These are phyloP conservation scores for Leccinum uliginosum DNA, from an alignment of 768 basidiomycete genomes.

Conservation along the genomic window DNA sequence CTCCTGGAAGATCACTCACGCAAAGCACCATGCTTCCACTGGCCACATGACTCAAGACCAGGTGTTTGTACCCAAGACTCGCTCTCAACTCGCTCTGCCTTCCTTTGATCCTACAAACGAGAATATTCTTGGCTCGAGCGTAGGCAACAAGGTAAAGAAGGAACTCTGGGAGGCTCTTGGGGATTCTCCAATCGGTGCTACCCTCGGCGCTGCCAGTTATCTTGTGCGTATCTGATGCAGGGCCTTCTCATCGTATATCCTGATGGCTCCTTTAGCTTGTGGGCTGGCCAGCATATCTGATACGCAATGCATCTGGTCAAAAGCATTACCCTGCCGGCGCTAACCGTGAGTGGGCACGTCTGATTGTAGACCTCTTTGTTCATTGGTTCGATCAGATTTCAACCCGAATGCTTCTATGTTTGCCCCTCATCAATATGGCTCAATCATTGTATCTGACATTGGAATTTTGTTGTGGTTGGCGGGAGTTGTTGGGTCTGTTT, in stretches of 20 bases:
- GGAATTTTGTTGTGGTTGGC: slow-evolving; percentile 75
- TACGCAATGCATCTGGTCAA: slow-evolving; percentile 84
- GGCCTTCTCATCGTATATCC: neutral
- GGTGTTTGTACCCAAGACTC: slow-evolving; percentile 92
- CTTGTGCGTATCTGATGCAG: slow-evolving; percentile 40
- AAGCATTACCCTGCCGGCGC: slow-evolving; percentile 68
- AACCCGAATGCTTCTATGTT: slow-evolving; percentile 76
- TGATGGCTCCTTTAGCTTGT: slow-evolving; percentile 42
- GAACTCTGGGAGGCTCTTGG: slow-evolving; percentile 84
- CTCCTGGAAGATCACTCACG: slow-evolving; percentile 93
- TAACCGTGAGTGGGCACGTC: slow-evolving; percentile 56
- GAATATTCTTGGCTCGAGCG: slow-evolving; percentile 58
- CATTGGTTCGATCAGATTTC: slow-evolving; percentile 52
- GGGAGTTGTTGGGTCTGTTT: slow-evolving; percentile 50
- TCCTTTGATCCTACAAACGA: slow-evolving; percentile 65
- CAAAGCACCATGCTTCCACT: slow-evolving; percentile 92
- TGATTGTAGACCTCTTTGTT: neutral
- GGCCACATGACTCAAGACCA: slow-evolving; percentile 93
- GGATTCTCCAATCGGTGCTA: slow-evolving; percentile 80
- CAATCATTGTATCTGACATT: slow-evolving; percentile 79
- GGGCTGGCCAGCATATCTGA: slow-evolving; percentile 86
- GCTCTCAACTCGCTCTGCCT: slow-evolving; percentile 63
- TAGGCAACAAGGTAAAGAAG: slow-evolving; percentile 60
- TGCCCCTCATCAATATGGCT: slow-evolving; percentile 67
- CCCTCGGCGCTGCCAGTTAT: slow-evolving; percentile 50